Evolutionary conservation across 2,329 filamentous ascomycete species (phyloP).

Genomic region (Zymoseptoria crescenta): DNA sequence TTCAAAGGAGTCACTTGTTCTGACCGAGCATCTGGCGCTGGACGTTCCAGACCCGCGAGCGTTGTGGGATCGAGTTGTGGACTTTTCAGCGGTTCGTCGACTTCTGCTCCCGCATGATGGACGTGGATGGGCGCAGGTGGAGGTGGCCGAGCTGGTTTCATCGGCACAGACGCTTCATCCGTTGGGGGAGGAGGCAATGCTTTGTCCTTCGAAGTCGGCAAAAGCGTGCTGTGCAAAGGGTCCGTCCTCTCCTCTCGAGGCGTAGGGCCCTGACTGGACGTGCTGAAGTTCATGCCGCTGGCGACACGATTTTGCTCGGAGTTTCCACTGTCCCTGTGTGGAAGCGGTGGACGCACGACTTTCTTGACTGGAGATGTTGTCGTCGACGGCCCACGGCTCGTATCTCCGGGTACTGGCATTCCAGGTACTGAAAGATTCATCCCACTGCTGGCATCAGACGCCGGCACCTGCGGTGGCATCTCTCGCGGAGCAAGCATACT

Average conservation of each 20-base stretch:
- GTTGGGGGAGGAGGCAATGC: background rate
- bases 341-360: constrained; percentile 10
- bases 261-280: background rate
- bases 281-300: constrained; percentile 18
- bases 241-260: background rate
- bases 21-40: background rate
- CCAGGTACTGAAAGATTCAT: background rate
- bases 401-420: background rate
- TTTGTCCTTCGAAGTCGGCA: background rate
- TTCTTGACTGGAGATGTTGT: background rate
- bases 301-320: constrained; percentile 19
- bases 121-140: background rate
- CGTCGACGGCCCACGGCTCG: background rate
- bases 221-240: background rate
- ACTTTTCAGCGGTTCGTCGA: background rate
- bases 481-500: background rate
- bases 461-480: too few relatives aligned
- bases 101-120: background rate
- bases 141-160: background rate
- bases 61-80: background rate
- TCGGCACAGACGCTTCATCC: background rate
- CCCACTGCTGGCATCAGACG: background rate
- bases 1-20: background rate
- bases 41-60: background rate
- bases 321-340: constrained; percentile 18